These are phyloP conservation scores for Colletotrichum sp. DNA, from an alignment of 2,329 filamentous ascomycete species.

Conservation along the genomic window DNA sequence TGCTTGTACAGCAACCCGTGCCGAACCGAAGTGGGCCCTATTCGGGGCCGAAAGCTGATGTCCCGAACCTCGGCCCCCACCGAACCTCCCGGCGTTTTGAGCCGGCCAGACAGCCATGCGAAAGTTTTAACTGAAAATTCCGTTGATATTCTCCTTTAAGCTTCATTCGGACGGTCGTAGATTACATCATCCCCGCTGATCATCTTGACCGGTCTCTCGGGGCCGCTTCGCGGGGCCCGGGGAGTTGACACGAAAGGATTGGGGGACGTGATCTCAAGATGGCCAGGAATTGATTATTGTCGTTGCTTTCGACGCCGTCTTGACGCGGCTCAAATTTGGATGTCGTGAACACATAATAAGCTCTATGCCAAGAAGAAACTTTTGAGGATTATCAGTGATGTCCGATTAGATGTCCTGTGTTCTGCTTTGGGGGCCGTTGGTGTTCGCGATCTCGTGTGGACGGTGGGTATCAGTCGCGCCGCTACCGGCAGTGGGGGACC, in stretches of 20 bases:
- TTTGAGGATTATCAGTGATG: neutral
- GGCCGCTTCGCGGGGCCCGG: neutral
- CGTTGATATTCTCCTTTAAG: neutral
- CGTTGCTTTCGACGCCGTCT: neutral
- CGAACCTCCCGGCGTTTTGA: neutral
- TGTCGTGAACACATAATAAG: neutral
- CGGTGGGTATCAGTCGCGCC: neutral
- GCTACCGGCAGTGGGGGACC: neutral
- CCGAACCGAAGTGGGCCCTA: neutral
- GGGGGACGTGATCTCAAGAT: neutral
- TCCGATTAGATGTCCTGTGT: neutral
- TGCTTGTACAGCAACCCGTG: neutral
- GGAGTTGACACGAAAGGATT: neutral
- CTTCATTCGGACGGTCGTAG: neutral
- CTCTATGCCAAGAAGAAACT: neutral
- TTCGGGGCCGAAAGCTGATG: neutral
- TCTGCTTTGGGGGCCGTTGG: neutral
- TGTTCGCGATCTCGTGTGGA: neutral
- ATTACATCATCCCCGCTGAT: neutral
- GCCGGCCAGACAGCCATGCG: neutral
- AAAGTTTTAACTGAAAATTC: neutral
- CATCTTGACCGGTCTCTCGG: neutral
- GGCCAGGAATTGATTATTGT: neutral
- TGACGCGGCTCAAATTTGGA: neutral
- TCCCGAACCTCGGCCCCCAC: neutral